A percentile compares a stretch with the other conserved stretches of the same genome.
Conservation (phyloP, 768 basidiomycete genomes). For the Paxillus involutus region DNA sequence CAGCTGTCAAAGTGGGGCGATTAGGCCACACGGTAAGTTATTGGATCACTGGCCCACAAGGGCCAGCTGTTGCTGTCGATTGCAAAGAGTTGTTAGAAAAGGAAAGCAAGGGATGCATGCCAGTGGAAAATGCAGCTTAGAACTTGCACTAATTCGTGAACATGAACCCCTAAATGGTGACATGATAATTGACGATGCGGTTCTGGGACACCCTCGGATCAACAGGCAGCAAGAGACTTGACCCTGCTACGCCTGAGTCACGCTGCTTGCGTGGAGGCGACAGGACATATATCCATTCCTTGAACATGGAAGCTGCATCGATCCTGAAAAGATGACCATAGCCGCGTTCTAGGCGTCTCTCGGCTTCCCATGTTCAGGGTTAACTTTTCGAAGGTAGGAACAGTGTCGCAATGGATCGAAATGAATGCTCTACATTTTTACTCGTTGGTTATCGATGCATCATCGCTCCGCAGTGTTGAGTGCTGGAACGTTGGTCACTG, state of each 20-base stretch:
- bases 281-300: neutral
- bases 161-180: too few species aligned
- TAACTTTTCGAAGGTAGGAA: neutral
- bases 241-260: neutral
- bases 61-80: neutral
- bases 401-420: neutral
- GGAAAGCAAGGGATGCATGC: neutral
- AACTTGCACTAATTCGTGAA: too few species aligned
- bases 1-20: conserved; percentile 6
- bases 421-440: neutral
- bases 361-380: conserved; percentile 19
- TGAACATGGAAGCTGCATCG: neutral
- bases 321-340: conserved; percentile 3
- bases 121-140: too few species aligned
- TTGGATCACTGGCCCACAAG: neutral
- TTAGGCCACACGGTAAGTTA: conserved; percentile 2
- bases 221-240: neutral
- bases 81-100: neutral
- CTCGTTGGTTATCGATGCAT: neutral
- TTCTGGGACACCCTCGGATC: conserved; percentile 13
- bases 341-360: neutral
- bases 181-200: neutral
- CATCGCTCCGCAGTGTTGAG: neutral
- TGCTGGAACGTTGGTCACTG: neutral
- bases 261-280: neutral